A percentile compares a stretch with the other conserved stretches of the same genome.
Conservation (phyloP, 108 stramenopile species). For the Cyclotella choctawhatcheeana region DNA sequence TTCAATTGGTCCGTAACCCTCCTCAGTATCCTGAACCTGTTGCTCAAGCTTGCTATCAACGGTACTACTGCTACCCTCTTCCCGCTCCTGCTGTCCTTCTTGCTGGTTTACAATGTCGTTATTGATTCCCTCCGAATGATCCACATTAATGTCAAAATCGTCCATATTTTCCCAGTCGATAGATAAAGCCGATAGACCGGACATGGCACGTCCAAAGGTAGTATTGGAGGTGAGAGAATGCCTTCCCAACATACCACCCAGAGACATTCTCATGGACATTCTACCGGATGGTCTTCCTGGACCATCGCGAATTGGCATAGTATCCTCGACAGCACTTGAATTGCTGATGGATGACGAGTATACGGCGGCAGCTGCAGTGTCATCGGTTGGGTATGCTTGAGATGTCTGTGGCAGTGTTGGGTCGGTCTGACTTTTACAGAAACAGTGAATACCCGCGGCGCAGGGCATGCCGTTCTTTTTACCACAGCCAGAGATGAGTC, state of each 20-base stretch:
- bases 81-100: constrained; percentile 9
- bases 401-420: constrained; percentile 8
- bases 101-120: constrained; percentile 58
- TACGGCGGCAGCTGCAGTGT: no score
- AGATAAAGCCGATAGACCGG: constrained; percentile 82
- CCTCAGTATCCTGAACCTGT: neutral
- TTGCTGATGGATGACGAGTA: neutral
- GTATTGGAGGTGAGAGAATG: constrained; percentile 57
- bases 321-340: constrained; percentile 7
- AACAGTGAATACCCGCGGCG: constrained; percentile 59
- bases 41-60: neutral
- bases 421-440: constrained; percentile 40
- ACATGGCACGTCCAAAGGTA: constrained; percentile 91
- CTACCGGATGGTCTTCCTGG: neutral
- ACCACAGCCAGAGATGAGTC: constrained; percentile 65
- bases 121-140: constrained; percentile 87
- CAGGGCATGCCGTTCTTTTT: constrained; percentile 63
- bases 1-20: neutral
- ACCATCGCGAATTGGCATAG: neutral
- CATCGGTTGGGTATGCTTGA: no score
- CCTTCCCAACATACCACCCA: constrained; percentile 39
- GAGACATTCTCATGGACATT: constrained; percentile 39
- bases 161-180: constrained; percentile 95
- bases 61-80: neutral
- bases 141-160: constrained; percentile 90